Percentiles rank a stretch among this genome's conserved stretches.
These are phyloP conservation scores for Pleurotus pulmonarius DNA, from an alignment of 768 basidiomycete species.

Conservation along the genomic window DNA sequence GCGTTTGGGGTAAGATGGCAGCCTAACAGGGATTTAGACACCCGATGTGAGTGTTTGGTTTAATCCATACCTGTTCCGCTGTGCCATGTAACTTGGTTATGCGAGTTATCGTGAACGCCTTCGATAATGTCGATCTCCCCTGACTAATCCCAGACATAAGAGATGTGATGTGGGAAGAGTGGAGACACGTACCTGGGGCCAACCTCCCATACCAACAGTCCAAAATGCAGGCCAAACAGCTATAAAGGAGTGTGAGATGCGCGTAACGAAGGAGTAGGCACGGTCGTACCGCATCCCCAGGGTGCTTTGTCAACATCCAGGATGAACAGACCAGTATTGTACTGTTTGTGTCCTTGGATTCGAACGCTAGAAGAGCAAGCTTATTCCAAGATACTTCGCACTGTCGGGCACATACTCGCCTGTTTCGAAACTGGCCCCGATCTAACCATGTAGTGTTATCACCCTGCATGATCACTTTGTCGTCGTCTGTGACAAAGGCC, in stretches of 20 bases:
- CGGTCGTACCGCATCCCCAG: conserved; percentile 76
- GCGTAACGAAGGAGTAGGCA: not conserved
- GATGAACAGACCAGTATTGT: conserved; percentile 79
- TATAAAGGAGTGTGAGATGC: conserved; percentile 18
- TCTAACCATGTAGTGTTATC: conserved; percentile 60
- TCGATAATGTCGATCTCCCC: conserved; percentile 86
- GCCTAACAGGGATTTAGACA: conserved; percentile 29
- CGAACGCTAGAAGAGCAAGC: conserved; percentile 56
- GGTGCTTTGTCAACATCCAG: conserved; percentile 82
- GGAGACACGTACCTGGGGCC: conserved; percentile 56
- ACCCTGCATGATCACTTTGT: conserved; percentile 71
- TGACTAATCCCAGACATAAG: conserved; percentile 32
- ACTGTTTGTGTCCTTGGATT: conserved; percentile 59
- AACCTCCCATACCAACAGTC: conserved; percentile 56
- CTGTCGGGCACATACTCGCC: conserved; percentile 32
- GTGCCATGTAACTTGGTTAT: conserved; percentile 84
- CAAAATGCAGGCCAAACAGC: conserved; percentile 86
- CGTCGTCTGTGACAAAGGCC: conserved; percentile 53
- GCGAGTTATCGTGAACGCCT: conserved; percentile 80
- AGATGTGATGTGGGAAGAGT: not conserved
- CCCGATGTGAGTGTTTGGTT: not conserved
- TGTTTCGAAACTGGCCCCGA: conserved; percentile 53
- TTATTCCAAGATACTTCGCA: not conserved
- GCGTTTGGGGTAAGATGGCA: conserved; percentile 53
- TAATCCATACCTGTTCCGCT: conserved; percentile 52